phyloP scores from a whole-genome alignment of 169 alveolate genomes.

The Neospora caninum region DNA sequence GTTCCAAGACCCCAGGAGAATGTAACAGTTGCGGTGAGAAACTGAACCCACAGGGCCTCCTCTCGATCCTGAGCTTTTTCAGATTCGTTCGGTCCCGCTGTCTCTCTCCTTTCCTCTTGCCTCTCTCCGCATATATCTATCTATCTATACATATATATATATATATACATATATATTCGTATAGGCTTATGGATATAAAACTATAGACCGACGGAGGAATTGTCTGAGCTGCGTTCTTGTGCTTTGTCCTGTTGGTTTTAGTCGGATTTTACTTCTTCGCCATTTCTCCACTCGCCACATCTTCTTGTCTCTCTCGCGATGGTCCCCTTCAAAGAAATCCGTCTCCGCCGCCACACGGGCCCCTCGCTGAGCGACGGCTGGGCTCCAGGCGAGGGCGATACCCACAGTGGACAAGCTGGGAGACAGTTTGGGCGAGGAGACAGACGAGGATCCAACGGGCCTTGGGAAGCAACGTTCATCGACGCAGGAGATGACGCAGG shows the following conservation, averaged over 20 bases:
- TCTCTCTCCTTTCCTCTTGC: not conserved
- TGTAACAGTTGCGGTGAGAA: not conserved
- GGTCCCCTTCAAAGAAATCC: conserved; percentile 11
- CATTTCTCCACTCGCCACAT: conserved; percentile 25
- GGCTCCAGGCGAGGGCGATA: not conserved
- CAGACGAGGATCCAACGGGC: not conserved
- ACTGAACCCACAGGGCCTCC: not conserved
- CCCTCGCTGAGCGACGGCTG: not conserved
- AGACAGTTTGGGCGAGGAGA: not conserved
- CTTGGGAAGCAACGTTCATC: not conserved
- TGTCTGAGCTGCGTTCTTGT: no score
- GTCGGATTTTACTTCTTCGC: conserved; percentile 27
- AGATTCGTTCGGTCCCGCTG: not conserved
- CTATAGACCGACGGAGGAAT: no score
- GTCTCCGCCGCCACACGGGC: not conserved
- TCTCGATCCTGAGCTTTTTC: not conserved
- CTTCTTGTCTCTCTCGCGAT: conserved; percentile 19
- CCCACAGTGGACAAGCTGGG: not conserved
- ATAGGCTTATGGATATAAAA: not conserved
- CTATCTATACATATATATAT: not conserved
- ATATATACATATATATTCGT: not conserved
- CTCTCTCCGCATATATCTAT: not conserved
- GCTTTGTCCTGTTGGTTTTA: not conserved
- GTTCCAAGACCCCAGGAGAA: not conserved
- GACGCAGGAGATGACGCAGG: conserved; percentile 13